Evolutionary conservation across 805 yeast genomes (phyloP).

Genomic region (Wickerhamiella shivajii): DNA sequence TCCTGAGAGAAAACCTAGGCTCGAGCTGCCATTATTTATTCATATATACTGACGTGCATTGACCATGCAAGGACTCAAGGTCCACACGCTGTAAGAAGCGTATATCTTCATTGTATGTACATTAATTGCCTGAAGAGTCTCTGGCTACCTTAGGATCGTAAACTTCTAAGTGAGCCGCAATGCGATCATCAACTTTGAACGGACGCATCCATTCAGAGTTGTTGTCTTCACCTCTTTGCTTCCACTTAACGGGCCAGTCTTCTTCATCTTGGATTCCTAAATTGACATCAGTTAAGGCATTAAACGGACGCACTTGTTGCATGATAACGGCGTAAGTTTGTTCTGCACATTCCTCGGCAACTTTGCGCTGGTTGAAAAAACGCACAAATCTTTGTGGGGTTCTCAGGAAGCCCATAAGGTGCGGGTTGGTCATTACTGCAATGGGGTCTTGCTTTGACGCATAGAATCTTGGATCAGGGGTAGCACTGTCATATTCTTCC

Average conservation of each 20-base stretch:
- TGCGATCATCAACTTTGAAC: slow-evolving; percentile 52
- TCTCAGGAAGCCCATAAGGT: slow-evolving; percentile 60
- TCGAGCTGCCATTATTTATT: too few relatives aligned
- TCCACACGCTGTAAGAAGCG: too few relatives aligned
- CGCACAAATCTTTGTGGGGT: slow-evolving; percentile 66
- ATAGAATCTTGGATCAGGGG: slow-evolving; percentile 48
- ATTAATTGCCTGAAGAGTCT: too few relatives aligned
- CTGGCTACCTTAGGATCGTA: slow-evolving; percentile 15
- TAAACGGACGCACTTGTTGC: slow-evolving; percentile 41
- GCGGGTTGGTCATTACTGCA: slow-evolving; percentile 60
- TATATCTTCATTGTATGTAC: too few relatives aligned
- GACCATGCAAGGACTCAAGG: too few relatives aligned
- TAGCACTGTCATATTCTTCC: slow-evolving; percentile 38
- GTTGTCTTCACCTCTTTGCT: slow-evolving; percentile 53
- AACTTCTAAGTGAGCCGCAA: slow-evolving; percentile 33
- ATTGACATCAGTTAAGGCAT: slow-evolving; percentile 28
- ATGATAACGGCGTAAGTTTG: slow-evolving; percentile 40
- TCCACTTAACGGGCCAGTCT: slow-evolving; percentile 84
- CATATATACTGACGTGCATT: too few relatives aligned
- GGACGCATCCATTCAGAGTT: slow-evolving; percentile 82
- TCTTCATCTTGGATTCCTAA: slow-evolving; percentile 48
- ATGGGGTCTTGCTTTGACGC: slow-evolving; percentile 40
- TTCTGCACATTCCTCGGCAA: slow-evolving; percentile 50
- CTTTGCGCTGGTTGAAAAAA: slow-evolving; percentile 58
- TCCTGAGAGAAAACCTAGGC: too few relatives aligned